Evolutionary conservation across 805 yeast genomes (phyloP).

Genomic region (Suhomyces sp.): DNA sequence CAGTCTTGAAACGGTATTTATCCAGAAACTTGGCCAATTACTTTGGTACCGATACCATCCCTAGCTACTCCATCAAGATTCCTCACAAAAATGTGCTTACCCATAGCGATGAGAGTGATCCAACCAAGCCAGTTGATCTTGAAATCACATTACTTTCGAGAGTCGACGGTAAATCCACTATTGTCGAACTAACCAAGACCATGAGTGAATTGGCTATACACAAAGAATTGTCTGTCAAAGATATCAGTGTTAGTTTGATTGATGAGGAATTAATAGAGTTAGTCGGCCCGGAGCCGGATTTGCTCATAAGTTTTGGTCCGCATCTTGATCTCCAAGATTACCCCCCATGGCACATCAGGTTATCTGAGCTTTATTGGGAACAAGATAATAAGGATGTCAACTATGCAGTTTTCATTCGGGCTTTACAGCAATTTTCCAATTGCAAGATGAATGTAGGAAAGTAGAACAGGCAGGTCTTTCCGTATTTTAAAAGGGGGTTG

Average conservation of each 20-base stretch:
- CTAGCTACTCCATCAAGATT: conserved; percentile 58
- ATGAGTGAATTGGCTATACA: conserved; percentile 71
- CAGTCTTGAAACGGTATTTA: conserved; percentile 57
- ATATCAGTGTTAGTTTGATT: conserved; percentile 71
- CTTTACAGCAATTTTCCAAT: conserved; percentile 68
- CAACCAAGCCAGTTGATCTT: conserved; percentile 48
- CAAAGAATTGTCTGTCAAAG: conserved; percentile 59
- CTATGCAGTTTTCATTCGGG: conserved; percentile 80
- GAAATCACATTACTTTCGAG: conserved; percentile 66
- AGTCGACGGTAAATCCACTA: conserved; percentile 85
- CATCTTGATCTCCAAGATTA: conserved; percentile 84
- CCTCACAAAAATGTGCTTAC: conserved; percentile 63
- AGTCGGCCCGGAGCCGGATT: conserved; percentile 92
- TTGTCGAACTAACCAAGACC: conserved; percentile 83
- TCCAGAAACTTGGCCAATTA: conserved; percentile 61
- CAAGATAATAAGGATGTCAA: conserved; percentile 78
- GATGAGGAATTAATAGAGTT: conserved; percentile 71
- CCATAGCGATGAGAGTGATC: conserved; percentile 34
- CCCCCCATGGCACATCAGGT: conserved; percentile 97
- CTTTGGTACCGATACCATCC: conserved; percentile 70
- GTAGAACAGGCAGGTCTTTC: too few relatives aligned
- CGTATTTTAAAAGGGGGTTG: too few relatives aligned
- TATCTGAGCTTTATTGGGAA: conserved; percentile 89
- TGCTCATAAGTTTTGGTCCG: conserved; percentile 84
- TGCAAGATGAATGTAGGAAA: conserved; percentile 90